Percentiles rank a stretch among this genome's conserved stretches.
Evolutionary conservation across 2,329 filamentous ascomycete species (phyloP).

Genomic region (Periconia macrospinosa): DNA sequence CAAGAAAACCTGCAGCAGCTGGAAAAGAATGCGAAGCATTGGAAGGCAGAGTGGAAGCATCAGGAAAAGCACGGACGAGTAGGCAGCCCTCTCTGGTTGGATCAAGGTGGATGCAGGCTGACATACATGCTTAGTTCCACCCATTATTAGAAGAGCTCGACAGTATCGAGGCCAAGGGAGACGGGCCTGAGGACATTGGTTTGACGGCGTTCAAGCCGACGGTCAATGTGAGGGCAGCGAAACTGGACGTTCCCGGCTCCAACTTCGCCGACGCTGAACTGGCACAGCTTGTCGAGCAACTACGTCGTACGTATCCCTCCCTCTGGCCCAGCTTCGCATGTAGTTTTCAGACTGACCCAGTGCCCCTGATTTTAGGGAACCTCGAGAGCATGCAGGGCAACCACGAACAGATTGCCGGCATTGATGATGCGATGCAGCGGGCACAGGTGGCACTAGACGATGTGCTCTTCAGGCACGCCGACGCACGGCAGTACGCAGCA

Average conservation of each 20-base stretch:
- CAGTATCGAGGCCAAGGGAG: slow-evolving; percentile 15
- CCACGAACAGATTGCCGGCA: slow-evolving; percentile 38
- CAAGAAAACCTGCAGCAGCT: slow-evolving; percentile 30
- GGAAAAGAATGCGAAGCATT: slow-evolving; percentile 31
- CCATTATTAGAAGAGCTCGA: slow-evolving; percentile 31
- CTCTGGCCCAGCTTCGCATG: neutral
- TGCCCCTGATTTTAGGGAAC: slow-evolving; percentile 16
- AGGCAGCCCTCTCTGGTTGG: slow-evolving; percentile 10
- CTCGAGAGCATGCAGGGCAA: slow-evolving; percentile 44
- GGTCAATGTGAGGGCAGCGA: slow-evolving; percentile 10
- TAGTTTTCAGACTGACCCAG: neutral
- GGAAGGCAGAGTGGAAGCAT: slow-evolving; percentile 34
- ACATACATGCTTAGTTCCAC: slow-evolving; percentile 32
- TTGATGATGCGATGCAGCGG: slow-evolving; percentile 31
- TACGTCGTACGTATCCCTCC: slow-evolving; percentile 21
- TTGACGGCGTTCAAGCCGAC: slow-evolving; percentile 18
- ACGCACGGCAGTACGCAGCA: slow-evolving; percentile 33
- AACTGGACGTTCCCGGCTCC: slow-evolving; percentile 32
- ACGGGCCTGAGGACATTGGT: slow-evolving; percentile 36
- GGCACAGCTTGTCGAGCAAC: slow-evolving; percentile 38
- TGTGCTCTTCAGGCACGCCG: slow-evolving; percentile 36
- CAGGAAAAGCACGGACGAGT: slow-evolving; percentile 34
- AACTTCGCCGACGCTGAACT: slow-evolving; percentile 17
- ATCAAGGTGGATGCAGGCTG: slow-evolving; percentile 10
- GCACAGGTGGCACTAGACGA: slow-evolving; percentile 39